Percentiles rank a stretch among this genome's conserved stretches.
These are phyloP conservation scores for Lipomyces chichibuensis DNA, from an alignment of 805 yeast species.

Conservation along the genomic window DNA sequence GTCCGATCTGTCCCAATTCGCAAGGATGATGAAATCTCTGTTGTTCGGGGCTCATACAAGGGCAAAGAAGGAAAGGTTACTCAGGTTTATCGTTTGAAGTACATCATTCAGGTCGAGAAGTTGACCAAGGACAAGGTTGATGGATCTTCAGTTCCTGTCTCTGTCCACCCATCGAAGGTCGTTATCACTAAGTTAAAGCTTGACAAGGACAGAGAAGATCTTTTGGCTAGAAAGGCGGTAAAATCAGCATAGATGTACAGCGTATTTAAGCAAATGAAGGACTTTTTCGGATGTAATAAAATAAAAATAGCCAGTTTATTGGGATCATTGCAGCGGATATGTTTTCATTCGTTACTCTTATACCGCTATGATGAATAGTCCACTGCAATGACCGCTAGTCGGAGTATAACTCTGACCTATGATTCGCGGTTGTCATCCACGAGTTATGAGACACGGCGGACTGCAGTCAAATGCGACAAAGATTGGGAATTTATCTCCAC, in stretches of 20 bases:
- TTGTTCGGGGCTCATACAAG: conserved; percentile 98
- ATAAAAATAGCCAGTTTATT: conserved; percentile 4
- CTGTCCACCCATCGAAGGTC: conserved; percentile 98
- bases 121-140: conserved; percentile 95
- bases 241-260: conserved; percentile 14
- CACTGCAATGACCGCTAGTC: background rate
- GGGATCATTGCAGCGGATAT: background rate
- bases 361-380: background rate
- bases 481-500: conserved; percentile 36
- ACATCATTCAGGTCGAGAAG: conserved; percentile 94
- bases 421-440: background rate
- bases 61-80: conserved; percentile 99
- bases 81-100: conserved; percentile 98
- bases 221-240: conserved; percentile 53
- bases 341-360: background rate
- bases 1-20: conserved; percentile 95
- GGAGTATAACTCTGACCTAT: background rate
- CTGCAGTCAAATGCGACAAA: background rate
- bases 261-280: conserved; percentile 4
- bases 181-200: conserved; percentile 97
- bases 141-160: conserved; percentile 96
- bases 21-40: conserved; percentile 93
- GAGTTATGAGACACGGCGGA: background rate
- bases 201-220: conserved; percentile 98
- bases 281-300: conserved; percentile 26